Evolutionary conservation across 495 filamentous ascomycete genomes (phyloP).

Genomic region (Thermochaetoides thermophila): DNA sequence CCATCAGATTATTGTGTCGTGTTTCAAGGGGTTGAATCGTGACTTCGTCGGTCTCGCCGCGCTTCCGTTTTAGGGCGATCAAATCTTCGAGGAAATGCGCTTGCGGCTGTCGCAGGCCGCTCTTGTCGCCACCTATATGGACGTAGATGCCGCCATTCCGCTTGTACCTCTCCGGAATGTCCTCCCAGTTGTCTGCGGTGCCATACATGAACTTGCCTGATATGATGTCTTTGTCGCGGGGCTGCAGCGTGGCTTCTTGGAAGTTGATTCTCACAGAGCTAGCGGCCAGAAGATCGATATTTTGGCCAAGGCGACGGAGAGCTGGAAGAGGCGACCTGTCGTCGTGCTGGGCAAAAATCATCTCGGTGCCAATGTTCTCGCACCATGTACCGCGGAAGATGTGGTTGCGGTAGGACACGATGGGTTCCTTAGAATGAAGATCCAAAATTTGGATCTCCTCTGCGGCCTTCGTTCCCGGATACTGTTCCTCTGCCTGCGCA

Average conservation of each 20-base stretch:
- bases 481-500: neutral
- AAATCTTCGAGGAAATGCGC: slow-evolving; percentile 31
- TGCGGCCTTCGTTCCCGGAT: neutral
- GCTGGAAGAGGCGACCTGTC: slow-evolving; percentile 22
- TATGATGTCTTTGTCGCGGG: slow-evolving; percentile 1
- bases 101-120: slow-evolving; percentile 24
- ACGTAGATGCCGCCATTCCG: slow-evolving; percentile 19
- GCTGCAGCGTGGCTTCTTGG: slow-evolving; percentile 12
- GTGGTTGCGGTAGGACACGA: slow-evolving; percentile 59
- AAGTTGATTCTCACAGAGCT: slow-evolving; percentile 35
- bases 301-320: slow-evolving; percentile 29
- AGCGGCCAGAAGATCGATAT: slow-evolving; percentile 48
- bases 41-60: slow-evolving; percentile 40
- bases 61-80: slow-evolving; percentile 34
- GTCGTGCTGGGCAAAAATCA: slow-evolving; percentile 48
- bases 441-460: slow-evolving; percentile 62
- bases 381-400: slow-evolving; percentile 66
- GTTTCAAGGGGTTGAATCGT: slow-evolving; percentile 30
- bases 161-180: slow-evolving; percentile 18
- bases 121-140: slow-evolving; percentile 21
- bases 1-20: slow-evolving; percentile 18
- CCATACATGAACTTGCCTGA: neutral
- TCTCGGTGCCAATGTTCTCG: slow-evolving; percentile 63
- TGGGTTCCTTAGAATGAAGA: slow-evolving; percentile 53
- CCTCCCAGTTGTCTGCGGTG: slow-evolving; percentile 7